Evolutionary conservation across 1,139 yeast species (phyloP), one percentile per base, ranked within the genome.

Genomic region (Saccharomycopsis phalli): DNA sequence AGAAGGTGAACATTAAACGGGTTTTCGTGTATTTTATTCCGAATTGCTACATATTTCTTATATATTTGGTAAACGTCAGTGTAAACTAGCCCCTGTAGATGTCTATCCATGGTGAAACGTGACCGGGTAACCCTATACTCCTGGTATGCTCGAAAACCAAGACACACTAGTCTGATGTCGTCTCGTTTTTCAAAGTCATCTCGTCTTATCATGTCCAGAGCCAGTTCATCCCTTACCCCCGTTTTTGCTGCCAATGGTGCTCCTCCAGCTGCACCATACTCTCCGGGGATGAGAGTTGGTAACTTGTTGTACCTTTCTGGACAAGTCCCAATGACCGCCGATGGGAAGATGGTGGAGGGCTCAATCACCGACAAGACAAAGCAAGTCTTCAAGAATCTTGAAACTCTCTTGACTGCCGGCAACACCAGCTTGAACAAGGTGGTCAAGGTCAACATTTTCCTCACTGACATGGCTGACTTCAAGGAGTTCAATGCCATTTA

Each of bases 181-280:
- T n/a, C n/a, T n/a, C n/a, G n/a, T n/a, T n/a, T n/a, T n/a, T n/a
- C n/a, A n/a, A n/a, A n/a, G n/a, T n/a, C n/a, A n/a, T n/a, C n/a
- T n/a, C n/a, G n/a, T n/a, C n/a, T n/a, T n/a, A n/a, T n/a, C n/a
- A n/a, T n/a, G n/a, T 41, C 53, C 49, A 68, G 71, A 65, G 58
- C 62, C 53, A 53, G 63, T 36, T 57, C 71, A 26, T 59, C 69
- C 30, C 59, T 71, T 44, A 66, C 69, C 46, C 67, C 74, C 45
- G 74, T 68, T 44, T 68, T 69, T 55, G 80, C 94, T 43, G 69
- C 76, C 48, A 70, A 69, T 51, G 95, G 95, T 28, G 96, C 97
- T 53, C 86, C 94, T 47, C 94, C 96, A 49, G 95, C 95, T 38
- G 96, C 95, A 42, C 76, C 94, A 16, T 88, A 88, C 64, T 82